Evolutionary conservation across 2,329 filamentous ascomycete genomes (phyloP), one percentile per base, ranked within the genome.

Genomic region (Microascus cirrosus): DNA sequence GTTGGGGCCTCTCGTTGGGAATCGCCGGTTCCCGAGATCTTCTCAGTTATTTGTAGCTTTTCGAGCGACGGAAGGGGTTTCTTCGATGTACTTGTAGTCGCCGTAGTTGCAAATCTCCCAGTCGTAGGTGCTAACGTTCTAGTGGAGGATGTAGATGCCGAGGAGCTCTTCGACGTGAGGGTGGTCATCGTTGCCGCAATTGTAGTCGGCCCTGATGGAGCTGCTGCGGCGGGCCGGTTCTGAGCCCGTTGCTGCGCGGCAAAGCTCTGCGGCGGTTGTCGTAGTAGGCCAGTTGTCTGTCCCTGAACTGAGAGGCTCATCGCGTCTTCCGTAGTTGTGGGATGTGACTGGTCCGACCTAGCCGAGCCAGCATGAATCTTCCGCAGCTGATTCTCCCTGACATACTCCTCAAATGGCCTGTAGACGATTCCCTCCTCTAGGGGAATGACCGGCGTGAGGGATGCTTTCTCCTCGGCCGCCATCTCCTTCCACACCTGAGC

Each of bases 381-480:
- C 42, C n/a, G 39, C 32, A 58, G 35, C 61, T 82, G 77, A 65
- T 50, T n/a, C n/a, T 86, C 83, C 64, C 71, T 76, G 60, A 80
- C 69, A 69, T 81, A 79, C 60, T 84, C 81, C 56, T 84, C 80
- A 61, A 83, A 86, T 1, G 83, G 83, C 24, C 82, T 74, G 65
- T 87, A 87, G 13, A 87, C 83, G 55, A 85, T 73, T 50, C 80
- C 78, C 59, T 83, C 79, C 2, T 78, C 77, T 24, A 87, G 71
- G 2, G 84, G 84, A 59, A 86, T 85, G 61, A 76, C 73, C 0
- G 83, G 84, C 0, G 83, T 86, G 57, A 86, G 70, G 1, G 83
- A 82, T 48, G 81, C 79, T 68, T 86, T 82, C 66, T 87, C 84
- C 68, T 87, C 84, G n/a, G 82, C 77, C 0, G 82, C 82, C 69